phyloP scores from a whole-genome alignment of 352 stramenopile species.

The Stramenopiles sp. region DNA sequence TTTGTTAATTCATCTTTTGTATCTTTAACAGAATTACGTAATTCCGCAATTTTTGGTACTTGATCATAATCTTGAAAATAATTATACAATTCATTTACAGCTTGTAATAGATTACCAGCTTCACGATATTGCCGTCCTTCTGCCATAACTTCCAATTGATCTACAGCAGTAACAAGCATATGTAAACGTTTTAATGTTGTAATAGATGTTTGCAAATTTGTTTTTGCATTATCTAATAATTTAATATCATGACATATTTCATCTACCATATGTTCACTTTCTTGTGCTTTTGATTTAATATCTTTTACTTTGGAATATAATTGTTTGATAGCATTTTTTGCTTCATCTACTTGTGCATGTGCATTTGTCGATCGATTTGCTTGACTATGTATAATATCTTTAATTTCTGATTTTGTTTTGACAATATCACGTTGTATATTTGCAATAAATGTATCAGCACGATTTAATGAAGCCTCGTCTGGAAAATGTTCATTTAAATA shows the following conservation, averaged over 20 bases:
- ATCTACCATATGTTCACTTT: constrained; percentile 79
- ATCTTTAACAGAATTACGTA: constrained; percentile 61
- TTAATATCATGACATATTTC: constrained; percentile 97
- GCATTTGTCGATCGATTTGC: too few relatives aligned
- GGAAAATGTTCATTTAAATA: constrained; percentile 78
- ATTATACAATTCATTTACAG: constrained; percentile 75
- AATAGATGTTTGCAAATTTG: constrained; percentile 79
- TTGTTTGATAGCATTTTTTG: constrained; percentile 52
- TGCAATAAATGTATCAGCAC: too few relatives aligned
- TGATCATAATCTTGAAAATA: constrained; percentile 86
- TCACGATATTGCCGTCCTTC: constrained; percentile 70
- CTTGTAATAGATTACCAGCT: constrained; percentile 83
- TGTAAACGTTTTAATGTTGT: constrained; percentile 86
- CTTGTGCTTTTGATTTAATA: constrained; percentile 60
- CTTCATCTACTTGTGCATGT: too few relatives aligned
- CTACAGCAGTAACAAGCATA: constrained; percentile 90
- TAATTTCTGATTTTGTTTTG: too few relatives aligned
- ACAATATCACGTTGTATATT: too few relatives aligned
- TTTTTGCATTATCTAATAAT: constrained; percentile 90
- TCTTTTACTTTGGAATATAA: constrained; percentile 72
- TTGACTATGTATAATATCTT: too few relatives aligned
- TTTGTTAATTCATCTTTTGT: constrained; percentile 60
- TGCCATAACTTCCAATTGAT: constrained; percentile 58
- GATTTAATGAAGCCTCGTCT: constrained; percentile 47
- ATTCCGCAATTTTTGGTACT: constrained; percentile 71